Evolutionary conservation across 73 alveolate species (phyloP).

Genomic region (Paramecium sexaurelia): DNA sequence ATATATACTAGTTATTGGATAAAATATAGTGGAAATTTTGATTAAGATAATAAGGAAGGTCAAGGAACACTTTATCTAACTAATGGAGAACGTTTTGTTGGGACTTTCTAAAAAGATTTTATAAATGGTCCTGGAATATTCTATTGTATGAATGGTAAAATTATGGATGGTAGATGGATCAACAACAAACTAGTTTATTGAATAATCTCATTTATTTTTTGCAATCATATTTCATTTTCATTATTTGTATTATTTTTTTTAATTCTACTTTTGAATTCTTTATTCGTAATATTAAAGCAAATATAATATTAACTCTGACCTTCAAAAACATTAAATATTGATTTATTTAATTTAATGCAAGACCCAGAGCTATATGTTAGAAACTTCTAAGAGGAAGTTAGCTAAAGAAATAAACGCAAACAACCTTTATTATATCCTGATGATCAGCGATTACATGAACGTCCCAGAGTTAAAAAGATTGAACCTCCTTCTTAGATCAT

Average conservation of each 20-base stretch:
- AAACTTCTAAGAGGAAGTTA: neutral
- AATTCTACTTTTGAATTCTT: neutral
- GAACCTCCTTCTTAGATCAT: neutral
- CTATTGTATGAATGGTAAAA: slow-evolving; percentile 62
- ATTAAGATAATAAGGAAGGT: slow-evolving; percentile 66
- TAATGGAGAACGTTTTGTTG: slow-evolving; percentile 68
- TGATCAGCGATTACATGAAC: slow-evolving; percentile 25
- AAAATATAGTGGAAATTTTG: slow-evolving; percentile 59
- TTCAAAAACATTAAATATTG: neutral
- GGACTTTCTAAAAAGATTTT: slow-evolving; percentile 65
- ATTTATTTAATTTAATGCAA: slow-evolving; percentile 1
- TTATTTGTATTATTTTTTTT: neutral
- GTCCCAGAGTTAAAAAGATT: slow-evolving; percentile 7
- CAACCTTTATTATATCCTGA: neutral
- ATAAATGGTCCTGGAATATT: slow-evolving; percentile 67
- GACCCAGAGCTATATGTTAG: slow-evolving; percentile 35
- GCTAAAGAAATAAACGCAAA: neutral
- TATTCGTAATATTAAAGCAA: neutral
- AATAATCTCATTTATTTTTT: neutral
- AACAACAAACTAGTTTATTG: slow-evolving; percentile 58
- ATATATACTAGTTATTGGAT: slow-evolving; percentile 50
- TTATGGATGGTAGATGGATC: slow-evolving; percentile 64
- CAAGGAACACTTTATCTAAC: slow-evolving; percentile 60
- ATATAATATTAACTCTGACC: neutral
- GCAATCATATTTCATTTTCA: too few relatives aligned